Evolutionary conservation across 2,329 filamentous ascomycete genomes (phyloP), one percentile per base, ranked within the genome.

Genomic region (Ophiobolus disseminans): DNA sequence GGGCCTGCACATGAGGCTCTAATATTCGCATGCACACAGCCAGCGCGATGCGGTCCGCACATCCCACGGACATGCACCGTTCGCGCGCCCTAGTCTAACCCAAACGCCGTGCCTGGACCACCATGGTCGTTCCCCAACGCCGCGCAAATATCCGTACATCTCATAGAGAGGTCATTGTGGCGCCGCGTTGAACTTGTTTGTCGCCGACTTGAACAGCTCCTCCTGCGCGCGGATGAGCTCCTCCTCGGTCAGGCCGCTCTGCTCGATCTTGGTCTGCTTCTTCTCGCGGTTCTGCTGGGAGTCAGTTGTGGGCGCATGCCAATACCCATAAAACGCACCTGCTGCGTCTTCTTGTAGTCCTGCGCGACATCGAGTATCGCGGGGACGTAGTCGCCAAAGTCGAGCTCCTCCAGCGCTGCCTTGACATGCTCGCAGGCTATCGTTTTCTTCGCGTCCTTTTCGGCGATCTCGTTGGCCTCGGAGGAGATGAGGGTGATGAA

Each of bases 401-500:
- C 94, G 16, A 99, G 84, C 65, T 96, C 90, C 64, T 93, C 89
- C 32, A 99, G 82, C 0, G 94, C 94, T 69, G 93, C 93, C 68
- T 93, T 95, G 65, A 99, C 95, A 77, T 99, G 94, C 67, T 99
- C 94, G 73, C 91, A 96, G 10, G 93, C 93, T 63, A 99, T 99
- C 3, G 94, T 99, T 82, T 99, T 99, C 80, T 99, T 99, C 40
- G 92, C 91, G 69, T 99, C 94, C 75, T 96, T 96, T 73, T 99
- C 94, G 10, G 92, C 95, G 58, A 99, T 99, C 66, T 99, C 94
- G 75, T 99, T 99, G 55, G 94, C 94, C 78, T 99, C 93, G 38
- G 91, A 96, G n/a, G 92, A 97, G 63, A 99, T 89, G 66, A 99
- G 85, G 14, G 94, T 97, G 74, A 99, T 97, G 75, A 99, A 99